These are phyloP conservation scores for Boletus reticulatus DNA, from an alignment of 768 basidiomycete genomes.

Conservation along the genomic window DNA sequence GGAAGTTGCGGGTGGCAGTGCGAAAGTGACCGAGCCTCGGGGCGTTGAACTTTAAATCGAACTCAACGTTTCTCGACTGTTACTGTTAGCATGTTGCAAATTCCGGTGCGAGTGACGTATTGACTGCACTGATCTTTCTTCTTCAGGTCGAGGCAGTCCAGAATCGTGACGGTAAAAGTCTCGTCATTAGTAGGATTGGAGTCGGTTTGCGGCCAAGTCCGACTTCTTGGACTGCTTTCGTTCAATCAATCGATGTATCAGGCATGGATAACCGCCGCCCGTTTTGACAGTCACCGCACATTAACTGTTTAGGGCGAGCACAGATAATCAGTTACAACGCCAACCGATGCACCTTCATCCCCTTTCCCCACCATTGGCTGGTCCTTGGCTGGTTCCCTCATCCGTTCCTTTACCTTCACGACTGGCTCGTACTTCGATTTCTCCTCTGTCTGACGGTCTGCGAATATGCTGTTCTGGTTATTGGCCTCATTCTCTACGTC, in stretches of 20 bases:
- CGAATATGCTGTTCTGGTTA: neutral
- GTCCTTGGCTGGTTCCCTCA: neutral
- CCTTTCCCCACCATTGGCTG: neutral
- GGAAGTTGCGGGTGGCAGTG: too few relatives aligned
- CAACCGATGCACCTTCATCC: constrained; percentile 1
- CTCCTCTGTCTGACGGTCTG: neutral
- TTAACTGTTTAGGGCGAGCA: neutral
- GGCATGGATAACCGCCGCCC: too few relatives aligned
- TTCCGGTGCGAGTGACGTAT: too few relatives aligned
- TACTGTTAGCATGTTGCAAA: too few relatives aligned
- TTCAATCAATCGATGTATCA: neutral
- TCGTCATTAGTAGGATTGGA: too few relatives aligned
- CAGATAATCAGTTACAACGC: neutral
- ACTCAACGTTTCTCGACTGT: too few relatives aligned
- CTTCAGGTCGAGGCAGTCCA: too few relatives aligned
- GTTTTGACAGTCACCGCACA: neutral
- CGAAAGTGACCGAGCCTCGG: too few relatives aligned
- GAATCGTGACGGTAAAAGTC: too few relatives aligned
- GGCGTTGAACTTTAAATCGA: too few relatives aligned
- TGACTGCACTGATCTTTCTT: too few relatives aligned
- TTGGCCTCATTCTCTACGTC: neutral
- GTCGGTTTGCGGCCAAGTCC: too few relatives aligned
- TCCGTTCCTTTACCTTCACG: constrained; percentile 5
- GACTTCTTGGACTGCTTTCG: neutral
- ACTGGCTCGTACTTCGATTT: constrained; percentile 10